A percentile compares a stretch with the other conserved stretches of the same genome.
Evolutionary conservation across 768 basidiomycete genomes (phyloP).

Genomic region (Amanita molliuscula): DNA sequence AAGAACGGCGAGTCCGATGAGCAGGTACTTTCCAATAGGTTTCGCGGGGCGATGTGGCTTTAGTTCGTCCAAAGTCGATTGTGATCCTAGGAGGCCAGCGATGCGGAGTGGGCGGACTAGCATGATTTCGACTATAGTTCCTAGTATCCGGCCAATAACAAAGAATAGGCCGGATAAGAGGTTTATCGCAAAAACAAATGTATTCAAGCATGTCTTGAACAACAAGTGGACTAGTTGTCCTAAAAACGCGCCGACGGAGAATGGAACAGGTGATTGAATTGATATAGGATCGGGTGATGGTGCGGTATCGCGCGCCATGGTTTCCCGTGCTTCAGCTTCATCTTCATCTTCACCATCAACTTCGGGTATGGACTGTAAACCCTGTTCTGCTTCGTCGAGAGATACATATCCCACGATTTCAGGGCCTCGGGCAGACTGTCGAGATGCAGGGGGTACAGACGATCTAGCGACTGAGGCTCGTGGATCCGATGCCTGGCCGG

Average conservation of each 20-base stretch:
- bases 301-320: constrained; percentile 13
- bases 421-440: constrained; percentile 20
- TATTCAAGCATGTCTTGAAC: constrained; percentile 12
- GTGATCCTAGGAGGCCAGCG: not conserved
- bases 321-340: constrained; percentile 27
- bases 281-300: constrained; percentile 9
- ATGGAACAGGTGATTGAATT: constrained; percentile 19
- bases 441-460: constrained; percentile 28
- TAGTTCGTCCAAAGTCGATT: not conserved
- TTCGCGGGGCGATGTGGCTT: not conserved
- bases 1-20: constrained; percentile 33
- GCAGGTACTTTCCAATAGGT: constrained; percentile 22
- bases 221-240: constrained; percentile 28
- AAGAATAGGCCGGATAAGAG: constrained; percentile 28
- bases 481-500: constrained; percentile 15
- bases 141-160: constrained; percentile 36
- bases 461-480: constrained; percentile 25
- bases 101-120: constrained; percentile 31
- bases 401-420: constrained; percentile 23
- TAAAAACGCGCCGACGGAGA: constrained; percentile 33
- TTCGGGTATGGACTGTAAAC: constrained; percentile 57
- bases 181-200: constrained; percentile 18
- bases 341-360: constrained; percentile 57
- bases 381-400: constrained; percentile 34
- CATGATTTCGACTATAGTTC: constrained; percentile 36